Evolutionary conservation across 805 yeast genomes (phyloP).

Genomic region (Candida sakaeoensis): DNA sequence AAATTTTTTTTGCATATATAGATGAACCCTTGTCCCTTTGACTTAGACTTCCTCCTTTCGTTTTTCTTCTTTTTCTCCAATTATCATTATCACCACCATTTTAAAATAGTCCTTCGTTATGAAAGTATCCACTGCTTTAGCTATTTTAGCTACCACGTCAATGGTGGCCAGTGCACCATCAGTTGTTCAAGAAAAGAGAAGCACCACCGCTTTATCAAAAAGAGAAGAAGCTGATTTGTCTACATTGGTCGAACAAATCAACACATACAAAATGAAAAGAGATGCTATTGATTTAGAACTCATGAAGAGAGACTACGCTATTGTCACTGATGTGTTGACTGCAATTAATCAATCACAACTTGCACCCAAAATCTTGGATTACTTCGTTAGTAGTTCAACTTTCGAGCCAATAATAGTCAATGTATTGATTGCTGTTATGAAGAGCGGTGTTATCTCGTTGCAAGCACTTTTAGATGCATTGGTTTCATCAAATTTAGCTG

Average conservation of each 20-base stretch:
- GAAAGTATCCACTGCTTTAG: constrained; percentile 31
- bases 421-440: constrained; percentile 26
- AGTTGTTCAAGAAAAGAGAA: constrained; percentile 4
- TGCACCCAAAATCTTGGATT: constrained; percentile 33
- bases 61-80: neutral
- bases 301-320: constrained; percentile 33
- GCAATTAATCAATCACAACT: constrained; percentile 34
- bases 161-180: constrained; percentile 35
- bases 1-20: neutral
- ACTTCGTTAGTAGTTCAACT: constrained; percentile 24
- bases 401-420: constrained; percentile 20
- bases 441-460: constrained; percentile 30
- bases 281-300: constrained; percentile 24
- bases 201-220: constrained; percentile 1
- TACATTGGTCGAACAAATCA: constrained; percentile 22
- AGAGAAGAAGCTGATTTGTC: constrained; percentile 16
- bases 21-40: neutral
- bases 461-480: constrained; percentile 31
- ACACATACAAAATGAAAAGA: constrained; percentile 26
- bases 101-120: constrained; percentile 13
- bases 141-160: constrained; percentile 23
- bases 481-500: constrained; percentile 34
- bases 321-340: constrained; percentile 38
- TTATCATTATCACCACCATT: neutral
- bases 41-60: too few relatives aligned